These are phyloP conservation scores for Microbotryum intermedium DNA, from an alignment of 1,284 basidiomycete species.

Conservation along the genomic window DNA sequence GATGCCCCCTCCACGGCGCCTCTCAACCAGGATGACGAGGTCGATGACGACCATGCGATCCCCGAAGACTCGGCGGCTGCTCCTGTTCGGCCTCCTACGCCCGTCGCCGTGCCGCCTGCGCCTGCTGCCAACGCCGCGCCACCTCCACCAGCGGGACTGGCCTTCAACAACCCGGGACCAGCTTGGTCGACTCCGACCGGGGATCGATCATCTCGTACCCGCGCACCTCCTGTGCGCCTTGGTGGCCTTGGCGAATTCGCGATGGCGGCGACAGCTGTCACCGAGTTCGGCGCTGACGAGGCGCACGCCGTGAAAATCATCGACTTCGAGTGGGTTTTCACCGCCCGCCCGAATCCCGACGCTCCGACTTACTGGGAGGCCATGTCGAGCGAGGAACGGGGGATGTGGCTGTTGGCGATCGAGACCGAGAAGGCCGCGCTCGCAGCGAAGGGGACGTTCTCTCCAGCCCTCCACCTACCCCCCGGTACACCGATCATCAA, in stretches of 20 bases:
- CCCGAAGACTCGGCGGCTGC: not conserved
- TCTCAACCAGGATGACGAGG: not conserved
- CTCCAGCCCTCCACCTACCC: constrained; percentile 1
- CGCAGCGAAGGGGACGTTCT: constrained; percentile 6
- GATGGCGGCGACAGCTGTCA: not conserved
- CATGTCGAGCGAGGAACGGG: constrained; percentile 3
- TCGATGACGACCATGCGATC: not conserved
- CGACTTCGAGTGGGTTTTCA: not conserved
- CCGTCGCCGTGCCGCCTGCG: not conserved
- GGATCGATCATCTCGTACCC: not conserved
- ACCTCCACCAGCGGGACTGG: not conserved
- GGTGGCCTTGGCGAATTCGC: not conserved
- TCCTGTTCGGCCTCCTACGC: not conserved
- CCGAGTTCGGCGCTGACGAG: not conserved
- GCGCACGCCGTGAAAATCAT: not conserved
- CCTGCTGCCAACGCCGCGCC: not conserved
- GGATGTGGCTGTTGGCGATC: constrained; percentile 4
- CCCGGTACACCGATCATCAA: constrained; percentile 1
- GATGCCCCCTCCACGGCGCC: not conserved
- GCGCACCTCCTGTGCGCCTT: not conserved
- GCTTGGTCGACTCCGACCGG: not conserved
- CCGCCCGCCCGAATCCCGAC: not conserved
- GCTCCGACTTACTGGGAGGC: not conserved
- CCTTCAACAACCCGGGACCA: not conserved
- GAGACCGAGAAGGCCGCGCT: constrained; percentile 6